Evolutionary conservation across 352 stramenopile genomes (phyloP), one percentile per base, ranked within the genome.

Genomic region (Phytophthora pistaciae): DNA sequence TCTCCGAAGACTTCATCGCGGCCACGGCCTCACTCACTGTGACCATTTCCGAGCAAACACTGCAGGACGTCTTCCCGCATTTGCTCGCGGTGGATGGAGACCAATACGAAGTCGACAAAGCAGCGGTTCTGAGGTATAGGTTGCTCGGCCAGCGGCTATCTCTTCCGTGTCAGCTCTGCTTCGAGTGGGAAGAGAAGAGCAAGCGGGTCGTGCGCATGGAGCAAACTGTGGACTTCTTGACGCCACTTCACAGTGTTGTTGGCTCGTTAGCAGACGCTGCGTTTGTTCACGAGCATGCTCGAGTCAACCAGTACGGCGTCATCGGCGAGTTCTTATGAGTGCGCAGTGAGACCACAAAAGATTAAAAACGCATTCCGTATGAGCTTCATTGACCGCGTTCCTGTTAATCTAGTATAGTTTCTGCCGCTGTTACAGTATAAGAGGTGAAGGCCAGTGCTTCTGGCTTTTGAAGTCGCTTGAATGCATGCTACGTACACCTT

Each of bases 161-260:
- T 48, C 31, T 75, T 36, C 52, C 68, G 23, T 72, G 50, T 9
- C 59, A 49, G 3, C 25, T 75, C 25, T 36, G 50, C n/a, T 68
- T 79, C 20, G 62, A 73, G n/a, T 75, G 63, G 63, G 52, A 72
- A 23, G 29, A 60, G 42, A 5, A n/a, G 13, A 68, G n/a, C 20
- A 61, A 63, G 25, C 49, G 42, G 18, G 59, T 75, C 20, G 55
- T 74, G 20, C 58, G 53, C 9, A 25, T 79, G 46, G 55, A 66
- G 25, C 44, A 20, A 10, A 49, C 56, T 2, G 31, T 79, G 7
- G 61, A 79, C 25, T 48, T 76, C 16, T 9, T 73, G 20, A n/a
- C 54, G 2, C 63, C 72, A 6, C 62, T 76, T 3, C 9, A 56
- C 11, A 40, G 52, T 3, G 25, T 62, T 9, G 33, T 79, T 8